Conservation (phyloP, 1,284 basidiomycete species). For the Malassezia vespertilionis region DNA sequence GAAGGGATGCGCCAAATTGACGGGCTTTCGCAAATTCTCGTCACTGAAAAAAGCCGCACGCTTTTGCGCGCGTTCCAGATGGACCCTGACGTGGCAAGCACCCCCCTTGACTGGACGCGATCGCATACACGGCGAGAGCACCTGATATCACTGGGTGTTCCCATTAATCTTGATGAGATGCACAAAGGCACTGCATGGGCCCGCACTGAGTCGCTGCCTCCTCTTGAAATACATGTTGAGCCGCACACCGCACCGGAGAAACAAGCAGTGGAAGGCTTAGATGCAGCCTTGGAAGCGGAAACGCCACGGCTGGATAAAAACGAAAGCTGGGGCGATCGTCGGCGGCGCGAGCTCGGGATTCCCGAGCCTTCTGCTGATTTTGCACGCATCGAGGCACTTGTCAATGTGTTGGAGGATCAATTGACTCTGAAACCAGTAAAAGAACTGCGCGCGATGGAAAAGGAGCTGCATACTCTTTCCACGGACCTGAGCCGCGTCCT, state of each 20-base stretch:
- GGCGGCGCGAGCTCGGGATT: constrained; percentile 30
- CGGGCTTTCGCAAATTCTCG: constrained; percentile 29
- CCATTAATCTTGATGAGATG: constrained; percentile 43
- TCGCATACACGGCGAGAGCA: constrained; percentile 35
- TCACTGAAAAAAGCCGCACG: constrained; percentile 15
- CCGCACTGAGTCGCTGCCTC: constrained; percentile 20
- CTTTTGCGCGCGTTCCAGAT: constrained; percentile 17
- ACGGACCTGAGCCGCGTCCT: constrained; percentile 29
- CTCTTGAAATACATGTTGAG: constrained; percentile 31
- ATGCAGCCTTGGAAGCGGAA: not conserved
- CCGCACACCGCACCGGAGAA: not conserved
- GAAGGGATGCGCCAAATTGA: constrained; percentile 27
- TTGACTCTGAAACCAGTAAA: constrained; percentile 37
- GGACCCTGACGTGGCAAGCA: constrained; percentile 20
- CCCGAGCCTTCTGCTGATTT: constrained; percentile 26
- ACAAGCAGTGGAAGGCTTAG: not conserved
- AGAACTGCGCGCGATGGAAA: constrained; percentile 27
- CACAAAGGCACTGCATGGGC: constrained; percentile 11
- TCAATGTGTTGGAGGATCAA: constrained; percentile 21
- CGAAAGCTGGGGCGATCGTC: constrained; percentile 27
- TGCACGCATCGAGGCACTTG: constrained; percentile 26
- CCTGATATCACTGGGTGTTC: constrained; percentile 41
- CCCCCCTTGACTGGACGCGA: constrained; percentile 38
- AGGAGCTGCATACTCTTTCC: constrained; percentile 31
- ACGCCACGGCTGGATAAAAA: too few relatives aligned